phyloP scores from a whole-genome alignment of 2,329 filamentous ascomycete species.

The Lasiodiplodia gonubiensis region DNA sequence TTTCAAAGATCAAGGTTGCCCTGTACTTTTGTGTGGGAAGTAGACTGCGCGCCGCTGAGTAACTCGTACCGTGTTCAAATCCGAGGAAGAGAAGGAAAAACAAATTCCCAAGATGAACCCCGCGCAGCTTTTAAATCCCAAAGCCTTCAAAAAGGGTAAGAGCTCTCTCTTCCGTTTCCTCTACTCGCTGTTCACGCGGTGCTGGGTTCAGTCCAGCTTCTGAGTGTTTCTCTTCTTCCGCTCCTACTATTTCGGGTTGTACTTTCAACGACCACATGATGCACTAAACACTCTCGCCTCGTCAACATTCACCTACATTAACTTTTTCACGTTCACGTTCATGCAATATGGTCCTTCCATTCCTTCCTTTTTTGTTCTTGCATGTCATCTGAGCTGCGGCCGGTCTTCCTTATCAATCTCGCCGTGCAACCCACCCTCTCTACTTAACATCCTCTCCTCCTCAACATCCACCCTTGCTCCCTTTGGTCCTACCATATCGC shows the following conservation, averaged over 20 bases:
- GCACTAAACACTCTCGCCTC: neutral
- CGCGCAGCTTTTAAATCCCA: conserved; percentile 45
- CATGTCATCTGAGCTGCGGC: neutral
- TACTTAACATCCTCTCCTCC: neutral
- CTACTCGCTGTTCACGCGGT: neutral
- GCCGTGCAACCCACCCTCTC: neutral
- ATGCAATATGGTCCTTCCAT: neutral
- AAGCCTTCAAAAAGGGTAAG: conserved; percentile 44
- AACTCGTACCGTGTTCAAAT: neutral
- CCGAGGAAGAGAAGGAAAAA: neutral
- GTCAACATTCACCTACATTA: neutral
- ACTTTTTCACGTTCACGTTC: neutral
- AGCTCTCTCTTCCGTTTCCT: conserved; percentile 21
- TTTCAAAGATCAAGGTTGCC: too few relatives aligned
- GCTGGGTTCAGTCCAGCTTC: neutral
- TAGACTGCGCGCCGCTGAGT: neutral
- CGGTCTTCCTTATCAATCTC: neutral
- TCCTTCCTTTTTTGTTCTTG: too few relatives aligned
- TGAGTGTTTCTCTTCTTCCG: neutral
- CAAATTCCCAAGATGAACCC: conserved; percentile 39
- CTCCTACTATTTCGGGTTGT: neutral
- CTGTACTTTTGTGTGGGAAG: neutral
- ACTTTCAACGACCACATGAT: conserved; percentile 3
- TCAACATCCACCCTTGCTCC: neutral
- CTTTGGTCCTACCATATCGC: neutral